Base-by-base conservation (phyloP, 208 protist genomes). In the Crithidia thermophila region DNA sequence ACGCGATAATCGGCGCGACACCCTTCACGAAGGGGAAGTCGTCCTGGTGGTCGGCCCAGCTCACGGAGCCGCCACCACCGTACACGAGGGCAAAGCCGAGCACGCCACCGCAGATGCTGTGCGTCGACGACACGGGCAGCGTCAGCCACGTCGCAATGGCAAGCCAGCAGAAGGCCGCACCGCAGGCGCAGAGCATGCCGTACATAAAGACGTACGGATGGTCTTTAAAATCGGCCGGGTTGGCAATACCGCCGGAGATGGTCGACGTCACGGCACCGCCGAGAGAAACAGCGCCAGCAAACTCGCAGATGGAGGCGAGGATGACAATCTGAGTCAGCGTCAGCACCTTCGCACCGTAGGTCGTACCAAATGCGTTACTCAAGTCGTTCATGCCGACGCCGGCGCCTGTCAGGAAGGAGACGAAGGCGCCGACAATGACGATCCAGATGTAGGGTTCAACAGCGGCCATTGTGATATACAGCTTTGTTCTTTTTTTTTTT, bases 351-450 rank as follows among this genome's bases (percentile, higher is more conserved):
- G 87, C 66, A 30, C 88, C 90, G 60, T 97, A 94, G 28, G 84
- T 90, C 13, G 94, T 96, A 16, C 84, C 94, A 72, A 98, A 96
- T 57, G 91, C 85, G 67, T 98, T 98, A 61, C 81, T 88, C 21
- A 98, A 79, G 71, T 98, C 94, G 50, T 98, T 98, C 74, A 92
- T 92, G 16, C 91, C 94, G 5, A 95, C 85, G 47, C 88, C 88
- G n/a, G 78, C 77, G 21, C 84, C 87, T 6, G 75, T 87, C 42
- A 94, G 61, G 67, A 97, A 94, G 2, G 86, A 71, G 9, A 94
- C 62, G 27, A 97, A 86, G 56, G 76, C 77, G 40, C 85, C 84
- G n/a, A 92, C 71, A 21, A 93, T 51, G 18, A 81, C 69, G 45
- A 96, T 93, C 88, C 91, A 96, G 23, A 92, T 40, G 55, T 79